Conservation (phyloP, 306 rosid genomes). For the Arachis hypogaea region DNA sequence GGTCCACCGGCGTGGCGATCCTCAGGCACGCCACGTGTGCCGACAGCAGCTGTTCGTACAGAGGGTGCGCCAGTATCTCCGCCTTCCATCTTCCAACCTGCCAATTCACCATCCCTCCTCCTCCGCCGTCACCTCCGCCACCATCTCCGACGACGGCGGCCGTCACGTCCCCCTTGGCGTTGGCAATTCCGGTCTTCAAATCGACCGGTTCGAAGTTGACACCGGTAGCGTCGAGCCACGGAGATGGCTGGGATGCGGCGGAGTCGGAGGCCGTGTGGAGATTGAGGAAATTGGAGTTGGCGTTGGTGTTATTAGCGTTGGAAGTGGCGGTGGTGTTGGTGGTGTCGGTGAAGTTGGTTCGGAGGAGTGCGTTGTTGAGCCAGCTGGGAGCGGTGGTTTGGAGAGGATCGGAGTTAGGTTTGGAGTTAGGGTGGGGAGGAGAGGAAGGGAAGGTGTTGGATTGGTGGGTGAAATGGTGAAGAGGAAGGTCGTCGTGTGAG, state of each 20-base stretch:
- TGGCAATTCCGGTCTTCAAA: constrained; percentile 40
- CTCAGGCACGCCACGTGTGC: constrained; percentile 85
- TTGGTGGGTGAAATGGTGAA: constrained; percentile 72
- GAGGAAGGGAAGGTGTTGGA: constrained; percentile 42
- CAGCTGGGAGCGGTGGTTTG: constrained; percentile 75
- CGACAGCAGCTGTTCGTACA: constrained; percentile 75
- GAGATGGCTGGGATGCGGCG: constrained; percentile 39
- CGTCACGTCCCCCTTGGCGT: constrained; percentile 50
- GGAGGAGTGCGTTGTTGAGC: constrained; percentile 83
- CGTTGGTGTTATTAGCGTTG: constrained; percentile 2
- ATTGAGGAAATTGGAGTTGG: constrained; percentile 63
- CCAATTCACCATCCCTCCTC: constrained; percentile 56
- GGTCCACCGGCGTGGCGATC: constrained; percentile 90
- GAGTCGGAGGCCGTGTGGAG: constrained; percentile 69
- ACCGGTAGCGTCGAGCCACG: constrained; percentile 65
- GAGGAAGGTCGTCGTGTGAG: constrained; percentile 67
- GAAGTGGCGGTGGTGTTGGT: not conserved
- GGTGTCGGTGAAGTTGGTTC: constrained; percentile 49
- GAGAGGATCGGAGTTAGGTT: constrained; percentile 50
- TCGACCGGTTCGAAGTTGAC: constrained; percentile 60
- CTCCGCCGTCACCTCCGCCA: constrained; percentile 25
- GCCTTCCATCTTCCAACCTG: constrained; percentile 70
- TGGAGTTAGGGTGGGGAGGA: constrained; percentile 58
- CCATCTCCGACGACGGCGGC: constrained; percentile 40
- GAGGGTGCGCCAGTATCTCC: constrained; percentile 77